Conservation (phyloP, 495 filamentous ascomycete genomes). For the Pyronema domesticum region DNA sequence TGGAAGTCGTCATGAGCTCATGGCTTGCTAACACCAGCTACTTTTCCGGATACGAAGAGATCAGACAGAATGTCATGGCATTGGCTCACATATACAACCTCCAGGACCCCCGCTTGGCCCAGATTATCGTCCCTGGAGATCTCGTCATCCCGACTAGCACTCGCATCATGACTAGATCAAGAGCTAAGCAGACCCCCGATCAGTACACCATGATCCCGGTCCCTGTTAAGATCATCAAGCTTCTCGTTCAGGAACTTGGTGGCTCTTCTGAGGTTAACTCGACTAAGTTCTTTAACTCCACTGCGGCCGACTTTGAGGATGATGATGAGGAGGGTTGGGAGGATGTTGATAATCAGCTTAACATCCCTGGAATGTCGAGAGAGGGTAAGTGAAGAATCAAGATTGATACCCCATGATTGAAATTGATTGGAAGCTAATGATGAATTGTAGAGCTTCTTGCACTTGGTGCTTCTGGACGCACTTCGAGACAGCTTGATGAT, state of each 20-base stretch:
- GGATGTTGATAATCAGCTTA: conserved; percentile 57
- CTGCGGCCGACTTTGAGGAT: conserved; percentile 36
- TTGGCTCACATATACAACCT: conserved; percentile 75
- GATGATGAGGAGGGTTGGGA: conserved; percentile 74
- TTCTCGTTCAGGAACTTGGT: conserved; percentile 73
- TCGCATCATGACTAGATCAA: conserved; percentile 82
- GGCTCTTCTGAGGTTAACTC: conserved; percentile 34
- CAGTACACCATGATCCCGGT: conserved; percentile 76
- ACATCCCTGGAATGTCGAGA: conserved; percentile 42
- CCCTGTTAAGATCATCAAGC: conserved; percentile 86
- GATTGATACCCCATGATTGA: background rate
- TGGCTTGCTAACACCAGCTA: conserved; percentile 94
- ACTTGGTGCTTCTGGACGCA: conserved; percentile 39
- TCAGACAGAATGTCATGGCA: conserved; percentile 86
- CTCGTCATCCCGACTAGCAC: conserved; percentile 63
- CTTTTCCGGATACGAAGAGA: conserved; percentile 93
- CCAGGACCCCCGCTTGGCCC: conserved; percentile 59
- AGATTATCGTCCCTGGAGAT: conserved; percentile 78
- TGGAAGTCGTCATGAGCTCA: conserved; percentile 76
- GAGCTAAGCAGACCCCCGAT: conserved; percentile 65
- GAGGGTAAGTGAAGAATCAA: conserved; percentile 19
- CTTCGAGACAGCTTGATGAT: conserved; percentile 61
- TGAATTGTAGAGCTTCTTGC: conserved; percentile 49
- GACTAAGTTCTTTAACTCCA: conserved; percentile 19
- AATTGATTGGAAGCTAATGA: background rate